phyloP scores from a whole-genome alignment of 1,284 basidiomycete species.

The Cutaneotrichosporon curvatum region DNA sequence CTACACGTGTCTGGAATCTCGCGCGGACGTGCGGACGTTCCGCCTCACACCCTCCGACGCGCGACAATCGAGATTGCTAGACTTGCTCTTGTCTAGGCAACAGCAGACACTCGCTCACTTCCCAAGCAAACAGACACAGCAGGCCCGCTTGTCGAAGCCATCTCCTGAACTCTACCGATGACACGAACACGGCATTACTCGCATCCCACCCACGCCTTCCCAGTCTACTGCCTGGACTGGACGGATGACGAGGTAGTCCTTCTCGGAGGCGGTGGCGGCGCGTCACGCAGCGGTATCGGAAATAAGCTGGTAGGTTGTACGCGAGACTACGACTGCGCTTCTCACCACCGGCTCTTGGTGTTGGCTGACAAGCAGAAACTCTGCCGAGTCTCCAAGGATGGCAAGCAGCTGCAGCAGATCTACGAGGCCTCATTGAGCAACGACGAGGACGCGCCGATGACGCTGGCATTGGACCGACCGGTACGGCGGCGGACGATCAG shows the following conservation, averaged over 20 bases:
- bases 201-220: constrained; percentile 69
- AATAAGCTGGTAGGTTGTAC: constrained; percentile 76
- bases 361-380: constrained; percentile 36
- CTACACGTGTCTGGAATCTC: too few relatives aligned
- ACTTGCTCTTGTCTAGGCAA: too few relatives aligned
- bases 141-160: too few relatives aligned
- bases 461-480: constrained; percentile 64
- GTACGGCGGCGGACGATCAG: constrained; percentile 45
- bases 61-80: too few relatives aligned
- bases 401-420: constrained; percentile 56
- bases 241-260: constrained; percentile 64
- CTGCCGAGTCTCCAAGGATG: constrained; percentile 57
- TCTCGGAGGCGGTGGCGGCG: constrained; percentile 83
- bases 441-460: constrained; percentile 89
- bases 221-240: constrained; percentile 83
- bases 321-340: too few relatives aligned
- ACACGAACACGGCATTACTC: constrained; percentile 73
- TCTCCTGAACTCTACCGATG: too few relatives aligned
- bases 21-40: too few relatives aligned
- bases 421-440: constrained; percentile 66
- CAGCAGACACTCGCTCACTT: too few relatives aligned
- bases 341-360: neutral
- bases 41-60: too few relatives aligned
- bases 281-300: constrained; percentile 71
- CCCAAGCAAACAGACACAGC: too few relatives aligned